Base-by-base conservation (phyloP, 2,329 filamentous ascomycete species). In the Fusarium austroafricanum region DNA sequence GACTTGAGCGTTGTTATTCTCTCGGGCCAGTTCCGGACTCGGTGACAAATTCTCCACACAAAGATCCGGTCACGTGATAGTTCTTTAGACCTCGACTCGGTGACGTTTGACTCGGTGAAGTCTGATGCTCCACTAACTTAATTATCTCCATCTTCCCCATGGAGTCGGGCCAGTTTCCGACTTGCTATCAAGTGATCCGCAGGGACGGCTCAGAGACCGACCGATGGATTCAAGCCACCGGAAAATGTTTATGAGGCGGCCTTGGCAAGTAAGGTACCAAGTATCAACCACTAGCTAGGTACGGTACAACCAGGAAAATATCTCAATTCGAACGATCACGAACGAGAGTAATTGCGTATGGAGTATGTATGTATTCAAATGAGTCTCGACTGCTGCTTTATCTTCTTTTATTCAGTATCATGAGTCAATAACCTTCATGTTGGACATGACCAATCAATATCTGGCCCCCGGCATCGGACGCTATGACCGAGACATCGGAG, bases 21-120 rank as follows among this genome's bases (percentile, higher is more conserved):
- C 65, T 69, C 65, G 65, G 65, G 55, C 44, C 21, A 53, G 43
- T 68, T 62, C 61, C 65, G 65, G 65, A 42, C 43, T 51, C 44
- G 31, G 45, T 21, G 12, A 43, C 40, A 40, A 31, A 23, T 40
- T 49, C 31, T 49, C 51, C 56, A 44, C 55, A 38, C 33, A 21
- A 43, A 49, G 28, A 31, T 43, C 51, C 47, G 65, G 42, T 68
- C 65, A 68, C 65, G 65, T 68, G 65, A 53, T 12, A 1, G 0
- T 8, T 12, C 4, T 20, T 17, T 8, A 31, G 29, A 31, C 29
- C 12, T 31, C 29, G 29, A 31, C 29, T 31, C 29, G 12, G 29
- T 31, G 29, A 31, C 29, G 29, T 12, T 31, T 31, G 29, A 31
- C 29, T 31, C 29, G 29, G 29, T 31, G 29, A 31, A 5, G 10